Conservation (phyloP, 257 asterid species). For the Scutellaria baicalensis region DNA sequence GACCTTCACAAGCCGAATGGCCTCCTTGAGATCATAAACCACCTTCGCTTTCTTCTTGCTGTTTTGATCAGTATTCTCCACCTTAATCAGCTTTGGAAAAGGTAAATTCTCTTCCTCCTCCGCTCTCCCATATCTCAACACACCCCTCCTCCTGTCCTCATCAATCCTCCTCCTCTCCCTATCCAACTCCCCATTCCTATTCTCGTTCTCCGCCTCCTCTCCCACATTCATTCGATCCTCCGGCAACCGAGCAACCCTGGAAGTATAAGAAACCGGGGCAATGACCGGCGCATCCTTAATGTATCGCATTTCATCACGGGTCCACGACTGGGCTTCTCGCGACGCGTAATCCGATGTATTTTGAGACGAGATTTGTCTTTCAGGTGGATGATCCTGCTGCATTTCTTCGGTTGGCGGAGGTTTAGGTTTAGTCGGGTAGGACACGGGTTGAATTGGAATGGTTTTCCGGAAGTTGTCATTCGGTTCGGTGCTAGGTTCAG, state of each 20-base stretch:
- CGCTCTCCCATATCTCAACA: conserved; percentile 21
- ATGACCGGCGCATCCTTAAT: conserved; percentile 47
- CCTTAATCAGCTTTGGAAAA: conserved; percentile 61
- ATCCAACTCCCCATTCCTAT: conserved; percentile 40
- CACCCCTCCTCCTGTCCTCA: conserved; percentile 34
- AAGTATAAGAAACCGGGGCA: conserved; percentile 57
- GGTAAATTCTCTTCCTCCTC: conserved; percentile 50
- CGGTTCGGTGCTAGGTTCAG: conserved; percentile 24
- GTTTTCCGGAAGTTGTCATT: conserved; percentile 30
- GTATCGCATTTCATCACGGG: conserved; percentile 72
- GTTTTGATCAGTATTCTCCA: conserved; percentile 26
- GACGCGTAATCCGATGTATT: neutral
- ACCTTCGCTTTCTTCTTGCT: conserved; percentile 51
- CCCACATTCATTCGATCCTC: conserved; percentile 43
- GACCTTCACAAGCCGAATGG: conserved; percentile 80
- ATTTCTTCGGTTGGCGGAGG: conserved; percentile 32
- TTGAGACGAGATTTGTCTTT: conserved; percentile 1
- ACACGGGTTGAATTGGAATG: conserved; percentile 48
- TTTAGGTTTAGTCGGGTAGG: conserved; percentile 49
- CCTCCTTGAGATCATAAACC: conserved; percentile 86
- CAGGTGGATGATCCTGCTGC: conserved; percentile 10
- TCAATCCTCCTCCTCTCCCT: conserved; percentile 60
- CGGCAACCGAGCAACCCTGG: conserved; percentile 88
- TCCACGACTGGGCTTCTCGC: conserved; percentile 36
- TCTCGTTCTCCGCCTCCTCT: conserved; percentile 24